Conservation (phyloP, 192 early-diverging fungal genomes). For the Cetraspora pellucida region DNA sequence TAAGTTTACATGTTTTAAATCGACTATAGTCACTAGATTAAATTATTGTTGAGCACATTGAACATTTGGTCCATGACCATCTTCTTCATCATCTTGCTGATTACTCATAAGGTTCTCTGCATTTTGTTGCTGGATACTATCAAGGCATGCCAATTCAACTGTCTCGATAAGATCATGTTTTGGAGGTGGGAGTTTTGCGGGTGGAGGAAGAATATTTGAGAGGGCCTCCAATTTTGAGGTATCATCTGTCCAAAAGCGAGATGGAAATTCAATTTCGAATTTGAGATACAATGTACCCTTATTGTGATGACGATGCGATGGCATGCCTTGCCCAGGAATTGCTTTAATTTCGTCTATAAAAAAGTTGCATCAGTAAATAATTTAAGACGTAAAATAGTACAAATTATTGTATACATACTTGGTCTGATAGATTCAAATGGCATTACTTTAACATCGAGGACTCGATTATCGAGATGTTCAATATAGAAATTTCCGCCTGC, state of each 20-base stretch:
- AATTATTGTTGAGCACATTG: slow-evolving; percentile 98
- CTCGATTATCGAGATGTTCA: slow-evolving; percentile 90
- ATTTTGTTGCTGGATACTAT: slow-evolving; percentile 69
- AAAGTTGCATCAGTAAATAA: neutral
- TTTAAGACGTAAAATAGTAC: neutral
- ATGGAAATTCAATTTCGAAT: slow-evolving; percentile 94
- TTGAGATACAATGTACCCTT: slow-evolving; percentile 91
- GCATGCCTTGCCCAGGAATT: slow-evolving; percentile 84
- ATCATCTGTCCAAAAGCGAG: slow-evolving; percentile 73
- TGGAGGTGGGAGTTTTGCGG: slow-evolving; percentile 43
- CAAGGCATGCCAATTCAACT: slow-evolving; percentile 76
- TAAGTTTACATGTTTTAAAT: too few relatives aligned
- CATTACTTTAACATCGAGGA: slow-evolving; percentile 84
- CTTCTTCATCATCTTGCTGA: slow-evolving; percentile 72
- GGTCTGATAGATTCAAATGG: slow-evolving; percentile 96
- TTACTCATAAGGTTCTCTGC: slow-evolving; percentile 59
- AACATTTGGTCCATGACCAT: slow-evolving; percentile 71
- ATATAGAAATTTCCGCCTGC: slow-evolving; percentile 94
- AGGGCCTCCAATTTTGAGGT: slow-evolving; percentile 70
- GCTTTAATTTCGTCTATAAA: slow-evolving; percentile 13
- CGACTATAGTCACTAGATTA: too few relatives aligned
- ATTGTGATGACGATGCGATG: slow-evolving; percentile 84
- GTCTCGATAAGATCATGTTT: slow-evolving; percentile 77
- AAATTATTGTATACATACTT: slow-evolving; percentile 48
- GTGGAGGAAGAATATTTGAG: slow-evolving; percentile 80